Evolutionary conservation across 371 early-diverging fungal species (phyloP), one percentile per base, ranked within the genome.

Genomic region (Zopfochytrium polystomum): DNA sequence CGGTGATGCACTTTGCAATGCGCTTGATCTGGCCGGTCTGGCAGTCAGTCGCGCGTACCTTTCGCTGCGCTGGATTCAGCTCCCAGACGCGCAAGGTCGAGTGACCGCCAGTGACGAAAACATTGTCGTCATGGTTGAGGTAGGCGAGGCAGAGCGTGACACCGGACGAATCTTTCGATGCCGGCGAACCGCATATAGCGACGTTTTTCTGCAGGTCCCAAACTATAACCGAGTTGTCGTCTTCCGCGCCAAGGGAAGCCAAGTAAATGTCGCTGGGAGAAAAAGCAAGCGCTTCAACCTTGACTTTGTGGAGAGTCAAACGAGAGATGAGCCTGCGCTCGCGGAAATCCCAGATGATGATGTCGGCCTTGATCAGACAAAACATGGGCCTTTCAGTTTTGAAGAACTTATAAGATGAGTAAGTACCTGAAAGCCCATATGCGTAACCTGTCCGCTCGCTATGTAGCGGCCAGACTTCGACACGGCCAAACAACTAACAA

Each of bases 21-120:
- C 82, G 52, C 66, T 82, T 82, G 58, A 82, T 80, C 62, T 79
- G 79, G 0, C 82, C 82, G 45, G 80, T 77, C 48, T 77, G 76
- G 46, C 73, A 71, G 51, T 82, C 79, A 15, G 72, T 68, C 9
- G 78, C 66, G 11, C 77, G 53, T 23, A 79, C 66, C 56, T 80
- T 82, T 4, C 80, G 35, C 54, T 76, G 73, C 25, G 55, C 66
- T 1, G 70, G 66, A 29, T 75, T 72, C 43, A 84, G 50, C 46
- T 79, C 77, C 77, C 78, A 77, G 4, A 74, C 71, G 18, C 80
- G 60, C 34, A 85, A 46, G 6, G 75, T 78, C 11, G 68, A 65
- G 43, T 71, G 57, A 9, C 82, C 82, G 32, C 78, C 79, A n/a
- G 82, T 76, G 1, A 78, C 82, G 62, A 82, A 82, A 15, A 51